Evolutionary conservation across 495 filamentous ascomycete genomes (phyloP), one percentile per base, ranked within the genome.

Genomic region (Parathielavia hyrcaniae): DNA sequence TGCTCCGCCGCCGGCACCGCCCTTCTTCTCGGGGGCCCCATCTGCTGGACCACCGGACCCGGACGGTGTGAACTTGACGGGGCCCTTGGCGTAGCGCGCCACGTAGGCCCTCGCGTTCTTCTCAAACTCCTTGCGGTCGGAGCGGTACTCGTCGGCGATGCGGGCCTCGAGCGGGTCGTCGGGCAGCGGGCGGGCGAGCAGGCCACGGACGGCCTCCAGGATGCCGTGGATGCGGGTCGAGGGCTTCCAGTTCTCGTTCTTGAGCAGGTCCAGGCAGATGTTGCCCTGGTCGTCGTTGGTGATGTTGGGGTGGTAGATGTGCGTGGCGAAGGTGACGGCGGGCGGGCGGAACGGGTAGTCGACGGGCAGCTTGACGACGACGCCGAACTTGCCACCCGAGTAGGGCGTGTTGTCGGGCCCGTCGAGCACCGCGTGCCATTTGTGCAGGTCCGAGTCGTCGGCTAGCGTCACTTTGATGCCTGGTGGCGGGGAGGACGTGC

Each of bases 261-360:
- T 86, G 60, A 98, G 81, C 73, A 95, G 84, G 11, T 85, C 87
- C 36, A 98, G 80, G 71, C 93, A 98, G 87, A 98, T 95, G 67
- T 79, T 83, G 10, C 93, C 93, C 57, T 87, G 48, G 63, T 85
- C 86, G 72, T 97, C 95, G 79, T 96, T 96, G 67, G 88, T 91
- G 46, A 98, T 84, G 74, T 98, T 98, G 14, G 95, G 95, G 79
- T 98, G 93, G 79, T 96, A 98, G 75, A 98, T 90, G 69, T 93
- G 96, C 40, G 93, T 98, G 51, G 81, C 79, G 83, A 97, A 98
- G 64, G 77, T 85, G 61, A 98, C 80, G 36, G 77, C 78, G 0
- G 95, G 95, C 5, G 93, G 85, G 66, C 95, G 95, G 84, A 97
- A 98, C 11, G 93, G 93, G 77, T 97, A 98, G 61, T 93, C 87